Evolutionary conservation across 495 filamentous ascomycete genomes (phyloP).

Genomic region (Penicillium robsamsonii): DNA sequence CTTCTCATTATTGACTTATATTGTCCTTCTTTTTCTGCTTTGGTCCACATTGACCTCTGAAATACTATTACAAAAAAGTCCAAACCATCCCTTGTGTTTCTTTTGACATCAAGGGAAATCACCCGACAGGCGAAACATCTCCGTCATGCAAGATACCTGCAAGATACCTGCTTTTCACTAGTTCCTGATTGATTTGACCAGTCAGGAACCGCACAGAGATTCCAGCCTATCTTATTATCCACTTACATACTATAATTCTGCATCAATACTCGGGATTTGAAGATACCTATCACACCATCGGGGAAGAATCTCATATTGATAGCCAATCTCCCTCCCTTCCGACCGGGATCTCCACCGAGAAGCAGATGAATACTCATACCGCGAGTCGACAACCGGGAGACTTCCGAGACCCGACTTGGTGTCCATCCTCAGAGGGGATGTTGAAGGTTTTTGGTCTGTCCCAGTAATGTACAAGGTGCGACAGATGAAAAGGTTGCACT

Average conservation of each 20-base stretch:
- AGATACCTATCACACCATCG: conserved; percentile 16
- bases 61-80: background rate
- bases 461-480: conserved; percentile 8
- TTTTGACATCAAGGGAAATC: conserved; percentile 14
- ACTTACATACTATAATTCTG: conserved; percentile 1
- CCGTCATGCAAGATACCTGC: conserved; percentile 4
- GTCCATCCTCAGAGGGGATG: background rate
- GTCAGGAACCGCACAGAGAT: background rate
- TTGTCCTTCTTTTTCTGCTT: background rate
- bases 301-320: conserved; percentile 15
- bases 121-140: conserved; percentile 14
- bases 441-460: conserved; percentile 5
- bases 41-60: background rate
- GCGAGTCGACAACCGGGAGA: background rate
- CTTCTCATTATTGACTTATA: background rate
- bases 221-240: background rate
- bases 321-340: background rate
- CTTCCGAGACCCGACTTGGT: background rate
- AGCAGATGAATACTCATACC: background rate
- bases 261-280: background rate
- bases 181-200: background rate
- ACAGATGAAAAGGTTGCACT: background rate
- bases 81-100: conserved; percentile 11
- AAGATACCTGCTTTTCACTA: conserved; percentile 14
- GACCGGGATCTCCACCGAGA: background rate